Base-by-base conservation (phyloP, 345 rosid species). In the Melaleuca quinquenervia region DNA sequence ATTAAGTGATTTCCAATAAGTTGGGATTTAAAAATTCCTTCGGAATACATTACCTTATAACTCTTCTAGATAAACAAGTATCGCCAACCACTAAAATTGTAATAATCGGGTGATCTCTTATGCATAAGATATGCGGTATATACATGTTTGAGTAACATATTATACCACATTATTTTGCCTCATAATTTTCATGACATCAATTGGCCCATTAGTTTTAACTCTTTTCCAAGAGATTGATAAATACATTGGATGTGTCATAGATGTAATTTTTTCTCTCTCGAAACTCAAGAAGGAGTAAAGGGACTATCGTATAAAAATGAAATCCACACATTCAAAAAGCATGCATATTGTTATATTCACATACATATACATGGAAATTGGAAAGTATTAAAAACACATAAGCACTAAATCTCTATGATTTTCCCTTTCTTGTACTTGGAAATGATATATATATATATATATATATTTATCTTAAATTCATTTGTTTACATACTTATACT, bases 401-500 rank as follows among this genome's bases (percentile, higher is more conserved):
- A n/a, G 70, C 6, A n/a, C 70, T n/a, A 58, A 58, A 58, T 58
- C 36, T 58, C 32, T 58, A 58, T 58, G 32, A 58, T n/a, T n/a
- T 58, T 58, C 13, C 5, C 70, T 29, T 58, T 58, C 36, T n/a
- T 58, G 70, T 58, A 0, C 70, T 58, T 13, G 9, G n/a, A 56
- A 58, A 58, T 58, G 70, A 32, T 12, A 58, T n/a, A n/a, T 13
- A 27, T 27, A 56, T 56, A 56, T 13, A 27, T 27, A 56, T 56
- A 56, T 55, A 27, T 11, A 60, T 85, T 82, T 70, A 56, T 56
- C 18, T 58, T 58, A 58, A 58, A 26, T 58, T 58, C 32, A 58
- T 6, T n/a, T 1, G 32, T n/a, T 12, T 15, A 14, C 70, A n/a
- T 58, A n/a, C n/a, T 62, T 15, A 62, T 1, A 29, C 0, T 1